A percentile compares a stretch with the other conserved stretches of the same genome.
These are phyloP conservation scores for Hypoxylon trugodes DNA, from an alignment of 495 filamentous ascomycete genomes.

Conservation along the genomic window DNA sequence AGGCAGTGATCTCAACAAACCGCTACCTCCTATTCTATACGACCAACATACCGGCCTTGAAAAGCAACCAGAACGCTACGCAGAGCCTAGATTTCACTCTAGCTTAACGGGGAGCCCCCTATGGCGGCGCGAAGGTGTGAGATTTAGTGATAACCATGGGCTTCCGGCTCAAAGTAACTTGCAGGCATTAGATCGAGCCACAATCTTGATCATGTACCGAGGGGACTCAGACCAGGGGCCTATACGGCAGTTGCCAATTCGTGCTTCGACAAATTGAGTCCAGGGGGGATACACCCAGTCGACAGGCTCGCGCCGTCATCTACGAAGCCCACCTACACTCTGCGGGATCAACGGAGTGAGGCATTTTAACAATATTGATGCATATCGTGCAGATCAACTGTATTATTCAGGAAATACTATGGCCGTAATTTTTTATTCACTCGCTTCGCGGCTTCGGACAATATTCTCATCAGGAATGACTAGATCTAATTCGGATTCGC, in stretches of 20 bases:
- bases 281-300: too few species aligned
- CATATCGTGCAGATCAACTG: neutral
- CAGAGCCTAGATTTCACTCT: neutral
- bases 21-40: slow-evolving; percentile 23
- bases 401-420: neutral
- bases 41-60: neutral
- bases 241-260: neutral
- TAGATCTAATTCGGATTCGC: neutral
- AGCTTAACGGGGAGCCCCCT: neutral
- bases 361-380: slow-evolving; percentile 1
- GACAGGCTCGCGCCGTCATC: neutral
- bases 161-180: neutral
- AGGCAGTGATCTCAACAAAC: slow-evolving; percentile 28
- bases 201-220: slow-evolving; percentile 36
- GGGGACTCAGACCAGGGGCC: slow-evolving; percentile 6
- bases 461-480: neutral
- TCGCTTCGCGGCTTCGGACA: neutral
- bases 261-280: slow-evolving; percentile 6
- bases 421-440: slow-evolving; percentile 3
- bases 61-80: neutral
- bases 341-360: neutral
- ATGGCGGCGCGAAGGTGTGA: slow-evolving; percentile 2
- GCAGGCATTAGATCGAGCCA: slow-evolving; percentile 24
- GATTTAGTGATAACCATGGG: slow-evolving; percentile 9
- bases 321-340: neutral